phyloP scores from a whole-genome alignment of 805 yeast species.

The Saccharomycopsis babjevae region DNA sequence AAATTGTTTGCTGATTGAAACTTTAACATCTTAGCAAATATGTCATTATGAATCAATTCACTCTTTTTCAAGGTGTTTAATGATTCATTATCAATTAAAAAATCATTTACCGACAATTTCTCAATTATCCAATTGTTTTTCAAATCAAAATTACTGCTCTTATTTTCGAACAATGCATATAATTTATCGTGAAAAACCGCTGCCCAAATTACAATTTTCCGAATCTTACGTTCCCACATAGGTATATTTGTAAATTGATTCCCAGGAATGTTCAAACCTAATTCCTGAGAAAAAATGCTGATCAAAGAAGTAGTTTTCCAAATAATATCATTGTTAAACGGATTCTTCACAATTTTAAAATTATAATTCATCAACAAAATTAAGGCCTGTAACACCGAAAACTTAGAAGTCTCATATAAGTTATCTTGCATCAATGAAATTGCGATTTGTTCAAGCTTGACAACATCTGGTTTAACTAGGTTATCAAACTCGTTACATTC shows the following conservation, averaged over 20 bases:
- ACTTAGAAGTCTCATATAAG: slow-evolving; percentile 23
- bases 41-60: slow-evolving; percentile 18
- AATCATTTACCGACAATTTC: slow-evolving; percentile 19
- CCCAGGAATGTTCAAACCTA: slow-evolving; percentile 22
- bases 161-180: slow-evolving; percentile 23
- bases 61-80: slow-evolving; percentile 8
- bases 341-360: slow-evolving; percentile 6
- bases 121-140: slow-evolving; percentile 23
- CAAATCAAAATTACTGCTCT: slow-evolving; percentile 20
- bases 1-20: slow-evolving; percentile 11
- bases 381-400: slow-evolving; percentile 32
- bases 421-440: slow-evolving; percentile 23
- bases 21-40: slow-evolving; percentile 17
- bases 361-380: slow-evolving; percentile 26
- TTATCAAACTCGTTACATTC: slow-evolving; percentile 15
- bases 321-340: slow-evolving; percentile 7
- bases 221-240: slow-evolving; percentile 23
- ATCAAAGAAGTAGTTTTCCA: slow-evolving; percentile 22
- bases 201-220: slow-evolving; percentile 23
- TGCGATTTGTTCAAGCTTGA: slow-evolving; percentile 23
- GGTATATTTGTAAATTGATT: slow-evolving; percentile 23
- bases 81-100: slow-evolving; percentile 19
- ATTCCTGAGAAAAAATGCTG: slow-evolving; percentile 22
- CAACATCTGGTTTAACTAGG: slow-evolving; percentile 19
- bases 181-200: slow-evolving; percentile 23